These are phyloP conservation scores for Suhomyces coccinellae DNA, from an alignment of 1,139 yeast genomes.

Conservation along the genomic window DNA sequence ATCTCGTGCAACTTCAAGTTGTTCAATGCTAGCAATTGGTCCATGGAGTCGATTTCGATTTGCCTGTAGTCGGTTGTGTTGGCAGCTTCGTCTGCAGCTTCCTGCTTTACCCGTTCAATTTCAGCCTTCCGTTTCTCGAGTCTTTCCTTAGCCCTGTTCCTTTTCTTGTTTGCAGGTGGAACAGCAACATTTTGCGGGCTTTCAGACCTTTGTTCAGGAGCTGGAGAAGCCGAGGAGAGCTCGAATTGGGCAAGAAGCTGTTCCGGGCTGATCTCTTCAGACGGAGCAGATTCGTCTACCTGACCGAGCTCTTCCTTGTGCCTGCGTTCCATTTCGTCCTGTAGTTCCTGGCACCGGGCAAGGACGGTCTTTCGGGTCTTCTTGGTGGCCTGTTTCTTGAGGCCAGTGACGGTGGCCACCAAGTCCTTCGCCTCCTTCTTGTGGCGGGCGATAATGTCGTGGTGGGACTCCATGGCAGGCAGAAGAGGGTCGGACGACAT, in stretches of 20 bases:
- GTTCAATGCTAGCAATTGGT: slow-evolving; percentile 48
- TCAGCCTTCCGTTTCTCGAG: slow-evolving; percentile 76
- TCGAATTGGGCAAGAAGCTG: slow-evolving; percentile 57
- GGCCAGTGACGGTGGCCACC: slow-evolving; percentile 63
- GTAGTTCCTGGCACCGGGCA: slow-evolving; percentile 59
- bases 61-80: slow-evolving; percentile 64
- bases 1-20: slow-evolving; percentile 62
- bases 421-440: slow-evolving; percentile 68
- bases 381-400: slow-evolving; percentile 83
- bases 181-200: not conserved
- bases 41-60: slow-evolving; percentile 69
- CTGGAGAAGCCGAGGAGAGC: not conserved
- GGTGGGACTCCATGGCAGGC: not conserved
- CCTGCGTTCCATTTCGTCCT: slow-evolving; percentile 50
- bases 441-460: slow-evolving; percentile 54
- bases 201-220: not conserved
- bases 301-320: slow-evolving; percentile 50
- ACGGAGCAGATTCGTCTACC: slow-evolving; percentile 18
- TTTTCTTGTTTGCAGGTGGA: slow-evolving; percentile 19
- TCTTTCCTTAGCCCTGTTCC: slow-evolving; percentile 85
- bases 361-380: slow-evolving; percentile 64
- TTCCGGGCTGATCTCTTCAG: slow-evolving; percentile 62
- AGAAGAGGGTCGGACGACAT: slow-evolving; percentile 23
- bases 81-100: slow-evolving; percentile 73
- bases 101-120: slow-evolving; percentile 57